phyloP scores from a whole-genome alignment of 2,329 filamentous ascomycete genomes.

The Penicillium sp. region DNA sequence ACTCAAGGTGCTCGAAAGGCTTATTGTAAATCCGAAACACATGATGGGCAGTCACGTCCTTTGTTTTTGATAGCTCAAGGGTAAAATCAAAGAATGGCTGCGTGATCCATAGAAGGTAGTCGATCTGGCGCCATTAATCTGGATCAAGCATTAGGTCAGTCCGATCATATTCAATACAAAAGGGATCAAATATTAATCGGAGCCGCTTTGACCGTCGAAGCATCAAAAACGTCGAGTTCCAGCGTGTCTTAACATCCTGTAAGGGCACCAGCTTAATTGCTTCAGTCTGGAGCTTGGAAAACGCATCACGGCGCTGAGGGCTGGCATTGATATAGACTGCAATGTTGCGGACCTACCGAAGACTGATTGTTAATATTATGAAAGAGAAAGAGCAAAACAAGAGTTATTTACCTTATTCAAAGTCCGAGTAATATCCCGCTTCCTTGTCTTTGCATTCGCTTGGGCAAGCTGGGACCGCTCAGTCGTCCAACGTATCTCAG shows the following conservation, averaged over 20 bases:
- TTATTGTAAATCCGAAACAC: constrained; percentile 22
- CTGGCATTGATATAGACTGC: neutral
- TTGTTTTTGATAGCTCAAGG: constrained; percentile 11
- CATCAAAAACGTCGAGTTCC: constrained; percentile 16
- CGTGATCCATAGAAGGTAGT: constrained; percentile 16
- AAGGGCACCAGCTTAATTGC: constrained; percentile 11
- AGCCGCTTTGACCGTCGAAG: constrained; percentile 6
- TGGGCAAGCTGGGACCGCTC: neutral
- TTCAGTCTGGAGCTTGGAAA: constrained; percentile 2
- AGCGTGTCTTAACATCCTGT: constrained; percentile 11
- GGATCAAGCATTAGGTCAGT: too few species aligned
- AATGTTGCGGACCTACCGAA: constrained; percentile 1
- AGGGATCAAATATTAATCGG: neutral
- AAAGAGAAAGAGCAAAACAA: too few species aligned
- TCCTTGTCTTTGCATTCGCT: neutral
- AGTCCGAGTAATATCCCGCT: constrained; percentile 2
- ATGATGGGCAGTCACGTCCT: constrained; percentile 13
- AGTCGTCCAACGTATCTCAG: too few species aligned
- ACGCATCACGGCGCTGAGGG: constrained; percentile 4
- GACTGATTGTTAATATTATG: too few species aligned
- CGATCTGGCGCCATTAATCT: neutral
- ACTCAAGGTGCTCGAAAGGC: constrained; percentile 15
- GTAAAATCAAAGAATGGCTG: constrained; percentile 20
- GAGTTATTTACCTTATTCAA: constrained; percentile 3
- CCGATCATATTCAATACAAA: neutral